phyloP scores from a whole-genome alignment of 371 early-diverging fungal genomes.

The Mucor saturninus region DNA sequence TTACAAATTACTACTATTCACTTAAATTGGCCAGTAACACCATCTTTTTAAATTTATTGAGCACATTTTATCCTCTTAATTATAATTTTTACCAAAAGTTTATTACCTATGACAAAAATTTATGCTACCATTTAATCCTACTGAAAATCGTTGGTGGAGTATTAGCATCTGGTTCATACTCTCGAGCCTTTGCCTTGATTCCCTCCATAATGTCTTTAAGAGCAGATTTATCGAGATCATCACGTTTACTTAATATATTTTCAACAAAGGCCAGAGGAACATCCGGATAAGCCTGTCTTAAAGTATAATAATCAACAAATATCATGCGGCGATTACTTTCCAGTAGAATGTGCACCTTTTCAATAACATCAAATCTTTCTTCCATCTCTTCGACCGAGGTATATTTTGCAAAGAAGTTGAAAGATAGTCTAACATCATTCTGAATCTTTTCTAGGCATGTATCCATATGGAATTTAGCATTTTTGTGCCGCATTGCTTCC shows the following conservation, averaged over 20 bases:
- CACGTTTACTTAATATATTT: conserved; percentile 73
- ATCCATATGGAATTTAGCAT: conserved; percentile 74
- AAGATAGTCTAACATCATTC: conserved; percentile 63
- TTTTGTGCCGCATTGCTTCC: conserved; percentile 81
- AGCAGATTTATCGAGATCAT: conserved; percentile 76
- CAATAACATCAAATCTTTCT: conserved; percentile 75
- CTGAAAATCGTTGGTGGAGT: conserved; percentile 59
- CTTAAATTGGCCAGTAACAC: no score
- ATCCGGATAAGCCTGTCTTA: conserved; percentile 84
- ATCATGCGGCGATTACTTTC: conserved; percentile 69
- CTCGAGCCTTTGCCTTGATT: conserved; percentile 70
- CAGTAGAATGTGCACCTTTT: conserved; percentile 72
- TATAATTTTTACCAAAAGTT: no score
- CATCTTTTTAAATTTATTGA: no score
- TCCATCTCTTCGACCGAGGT: conserved; percentile 67
- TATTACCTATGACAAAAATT: no score
- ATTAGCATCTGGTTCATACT: conserved; percentile 59
- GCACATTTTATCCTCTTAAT: no score
- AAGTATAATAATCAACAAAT: conserved; percentile 76
- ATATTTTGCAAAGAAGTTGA: conserved; percentile 72
- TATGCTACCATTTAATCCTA: conserved; percentile 50
- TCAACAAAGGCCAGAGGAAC: conserved; percentile 81
- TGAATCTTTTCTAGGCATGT: conserved; percentile 66
- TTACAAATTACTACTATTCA: no score
- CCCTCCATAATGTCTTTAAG: conserved; percentile 82